Conservation (phyloP, 1,284 basidiomycete genomes). For the Serendipita sp. region DNA sequence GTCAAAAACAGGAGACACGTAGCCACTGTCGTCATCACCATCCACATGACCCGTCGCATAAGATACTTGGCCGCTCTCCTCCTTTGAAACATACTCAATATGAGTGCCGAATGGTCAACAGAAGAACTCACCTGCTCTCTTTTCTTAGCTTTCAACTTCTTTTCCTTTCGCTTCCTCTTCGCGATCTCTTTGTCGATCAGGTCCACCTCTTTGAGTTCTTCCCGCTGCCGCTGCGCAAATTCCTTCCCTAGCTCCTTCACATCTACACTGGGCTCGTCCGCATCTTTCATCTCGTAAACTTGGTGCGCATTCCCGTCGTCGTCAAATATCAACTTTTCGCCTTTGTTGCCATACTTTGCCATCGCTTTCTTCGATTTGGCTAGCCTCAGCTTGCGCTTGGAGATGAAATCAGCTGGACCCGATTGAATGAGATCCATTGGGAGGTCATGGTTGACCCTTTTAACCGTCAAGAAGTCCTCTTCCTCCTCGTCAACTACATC, state of each 20-base stretch:
- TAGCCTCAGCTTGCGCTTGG: constrained; percentile 54
- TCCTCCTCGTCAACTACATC: constrained; percentile 34
- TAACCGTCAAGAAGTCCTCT: constrained; percentile 86
- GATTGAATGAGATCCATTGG: constrained; percentile 31
- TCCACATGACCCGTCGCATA: constrained; percentile 22
- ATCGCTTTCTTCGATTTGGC: constrained; percentile 66
- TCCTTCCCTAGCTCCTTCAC: constrained; percentile 51
- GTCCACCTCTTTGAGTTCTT: constrained; percentile 58
- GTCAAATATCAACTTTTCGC: constrained; percentile 71
- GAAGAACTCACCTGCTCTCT: constrained; percentile 27
- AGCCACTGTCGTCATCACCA: constrained; percentile 44
- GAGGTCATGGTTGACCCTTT: constrained; percentile 77
- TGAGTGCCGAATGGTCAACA: neutral
- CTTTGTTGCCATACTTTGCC: constrained; percentile 45
- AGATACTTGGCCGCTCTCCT: constrained; percentile 16
- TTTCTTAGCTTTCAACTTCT: constrained; percentile 74
- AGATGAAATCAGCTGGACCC: constrained; percentile 27
- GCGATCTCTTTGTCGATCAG: constrained; percentile 69
- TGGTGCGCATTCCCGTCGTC: constrained; percentile 70
- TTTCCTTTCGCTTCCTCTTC: constrained; percentile 75
- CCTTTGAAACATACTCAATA: constrained; percentile 10
- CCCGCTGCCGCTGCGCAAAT: constrained; percentile 62
- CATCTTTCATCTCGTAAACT: constrained; percentile 66
- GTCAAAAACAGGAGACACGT: constrained; percentile 61
- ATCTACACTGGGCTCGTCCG: constrained; percentile 47